Base-by-base conservation (phyloP, 305 asterid species). In the Solanum hybrid region DNA sequence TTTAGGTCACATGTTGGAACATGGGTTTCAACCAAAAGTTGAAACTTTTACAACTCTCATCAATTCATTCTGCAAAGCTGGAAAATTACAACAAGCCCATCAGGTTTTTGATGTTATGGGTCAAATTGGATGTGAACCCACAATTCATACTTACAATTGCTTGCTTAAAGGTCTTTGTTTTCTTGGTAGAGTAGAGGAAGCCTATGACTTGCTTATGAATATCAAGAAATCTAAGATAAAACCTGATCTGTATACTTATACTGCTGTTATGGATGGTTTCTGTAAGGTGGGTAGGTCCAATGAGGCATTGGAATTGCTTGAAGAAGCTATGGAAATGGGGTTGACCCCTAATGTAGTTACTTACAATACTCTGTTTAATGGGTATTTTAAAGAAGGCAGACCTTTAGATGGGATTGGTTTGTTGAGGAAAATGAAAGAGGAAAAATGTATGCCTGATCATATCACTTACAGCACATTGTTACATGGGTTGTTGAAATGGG, bases 181-280 rank as follows among this genome's bases (percentile, higher is more conserved):
- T 64, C 96, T 95, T 10, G 98, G 99, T 86, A 94, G 93, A 86
- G 94, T 96, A 20, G 98, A 95, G 91, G 97, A 94, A 88, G 98
- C 98, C 61, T 90, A 87, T 61, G 93, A 92, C 37, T 88, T 95
- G 88, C 91, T 96, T 86, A 84, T 33, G 37, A 93, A 89, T 6
- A 91, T 95, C 91, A 95, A 93, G 92, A 90, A 89, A 36, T 93
- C 94, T 14, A 22, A 91, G 31, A 18, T 90, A 75, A 92, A 92
- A 81, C 98, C 94, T 1, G 98, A 96, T 90, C 90, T 94, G 39
- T 95, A 95, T 78, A 95, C 95, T 34, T 97, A 94, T 92, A 92
- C 96, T 13, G 94, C 95, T 20, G 40, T 97, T 91, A 97, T 96
- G 97, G 94, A 97, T 91, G 99, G 98, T 3, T 92, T 96, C 8